Conservation (phyloP, 2,329 filamentous ascomycete species). For the Escovopsis sp. region DNA sequence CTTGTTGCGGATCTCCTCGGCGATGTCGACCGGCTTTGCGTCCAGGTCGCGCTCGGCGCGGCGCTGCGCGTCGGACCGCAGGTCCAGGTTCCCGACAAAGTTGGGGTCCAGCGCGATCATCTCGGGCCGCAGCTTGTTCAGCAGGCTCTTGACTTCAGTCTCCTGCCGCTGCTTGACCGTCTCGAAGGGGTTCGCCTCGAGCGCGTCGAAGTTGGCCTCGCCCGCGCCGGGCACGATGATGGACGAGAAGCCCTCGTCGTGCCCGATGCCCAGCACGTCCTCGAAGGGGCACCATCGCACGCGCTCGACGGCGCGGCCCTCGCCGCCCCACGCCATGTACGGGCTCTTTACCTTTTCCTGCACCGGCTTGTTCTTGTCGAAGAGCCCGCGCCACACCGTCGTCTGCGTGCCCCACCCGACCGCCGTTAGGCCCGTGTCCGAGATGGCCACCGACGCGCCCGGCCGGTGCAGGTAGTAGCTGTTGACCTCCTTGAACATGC, state of each 20-base stretch:
- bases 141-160: slow-evolving; percentile 70
- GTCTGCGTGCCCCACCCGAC: slow-evolving; percentile 84
- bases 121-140: slow-evolving; percentile 90
- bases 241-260: slow-evolving; percentile 75
- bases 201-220: slow-evolving; percentile 87
- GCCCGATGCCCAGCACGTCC: slow-evolving; percentile 75
- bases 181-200: slow-evolving; percentile 93
- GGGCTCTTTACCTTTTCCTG: slow-evolving; percentile 71
- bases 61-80: slow-evolving; percentile 63
- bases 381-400: slow-evolving; percentile 83
- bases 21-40: slow-evolving; percentile 41
- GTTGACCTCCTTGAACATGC: slow-evolving; percentile 86
- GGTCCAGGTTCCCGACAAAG: slow-evolving; percentile 77
- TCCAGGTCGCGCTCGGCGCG: slow-evolving; percentile 70
- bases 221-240: slow-evolving; percentile 89
- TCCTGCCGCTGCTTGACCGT: slow-evolving; percentile 86
- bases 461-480: slow-evolving; percentile 75
- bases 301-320: slow-evolving; percentile 66
- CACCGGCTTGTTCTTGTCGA: slow-evolving; percentile 55
- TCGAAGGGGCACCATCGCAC: slow-evolving; percentile 91
- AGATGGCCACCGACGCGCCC: slow-evolving; percentile 72
- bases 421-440: slow-evolving; percentile 74
- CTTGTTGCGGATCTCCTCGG: slow-evolving; percentile 55
- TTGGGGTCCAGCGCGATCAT: slow-evolving; percentile 95
- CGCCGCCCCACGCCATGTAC: slow-evolving; percentile 86